phyloP scores from a whole-genome alignment of 352 stramenopile genomes.

The Phytophthora rubi region DNA sequence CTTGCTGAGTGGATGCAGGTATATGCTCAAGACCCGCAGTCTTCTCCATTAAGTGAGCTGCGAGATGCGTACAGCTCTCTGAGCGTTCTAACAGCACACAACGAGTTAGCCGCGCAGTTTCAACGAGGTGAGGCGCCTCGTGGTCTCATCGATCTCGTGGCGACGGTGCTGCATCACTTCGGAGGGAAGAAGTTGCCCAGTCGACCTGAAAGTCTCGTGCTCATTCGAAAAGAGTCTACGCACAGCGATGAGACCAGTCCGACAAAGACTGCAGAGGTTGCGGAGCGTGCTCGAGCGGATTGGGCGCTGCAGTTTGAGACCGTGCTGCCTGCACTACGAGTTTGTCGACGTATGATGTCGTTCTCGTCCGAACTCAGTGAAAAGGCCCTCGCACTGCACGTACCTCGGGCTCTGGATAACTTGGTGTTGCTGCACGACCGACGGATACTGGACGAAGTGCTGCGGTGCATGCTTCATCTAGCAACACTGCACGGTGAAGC shows the following conservation, averaged over 20 bases:
- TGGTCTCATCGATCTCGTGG: constrained; percentile 57
- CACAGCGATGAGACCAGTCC: neutral
- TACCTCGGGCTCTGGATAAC: constrained; percentile 52
- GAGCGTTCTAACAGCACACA: constrained; percentile 46
- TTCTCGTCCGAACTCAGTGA: constrained; percentile 46
- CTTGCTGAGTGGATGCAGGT: constrained; percentile 83
- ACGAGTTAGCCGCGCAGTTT: constrained; percentile 35
- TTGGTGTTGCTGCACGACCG: constrained; percentile 55
- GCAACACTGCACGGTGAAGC: constrained; percentile 23
- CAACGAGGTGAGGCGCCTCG: constrained; percentile 41
- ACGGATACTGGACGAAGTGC: constrained; percentile 36
- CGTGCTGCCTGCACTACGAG: constrained; percentile 48
- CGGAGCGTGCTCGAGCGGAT: constrained; percentile 9
- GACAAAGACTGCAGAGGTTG: neutral
- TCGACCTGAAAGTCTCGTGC: constrained; percentile 34
- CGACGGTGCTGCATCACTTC: constrained; percentile 45
- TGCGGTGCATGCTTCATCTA: constrained; percentile 44
- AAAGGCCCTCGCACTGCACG: constrained; percentile 43
- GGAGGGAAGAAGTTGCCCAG: constrained; percentile 32
- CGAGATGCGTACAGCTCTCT: constrained; percentile 53
- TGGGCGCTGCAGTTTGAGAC: constrained; percentile 33
- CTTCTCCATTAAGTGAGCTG: constrained; percentile 38
- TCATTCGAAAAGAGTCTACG: constrained; percentile 33
- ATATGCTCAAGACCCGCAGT: constrained; percentile 53
- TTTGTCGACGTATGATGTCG: constrained; percentile 51